Evolutionary conservation across 1,139 yeast species (phyloP).

Genomic region (Magnusiomyces sp.): DNA sequence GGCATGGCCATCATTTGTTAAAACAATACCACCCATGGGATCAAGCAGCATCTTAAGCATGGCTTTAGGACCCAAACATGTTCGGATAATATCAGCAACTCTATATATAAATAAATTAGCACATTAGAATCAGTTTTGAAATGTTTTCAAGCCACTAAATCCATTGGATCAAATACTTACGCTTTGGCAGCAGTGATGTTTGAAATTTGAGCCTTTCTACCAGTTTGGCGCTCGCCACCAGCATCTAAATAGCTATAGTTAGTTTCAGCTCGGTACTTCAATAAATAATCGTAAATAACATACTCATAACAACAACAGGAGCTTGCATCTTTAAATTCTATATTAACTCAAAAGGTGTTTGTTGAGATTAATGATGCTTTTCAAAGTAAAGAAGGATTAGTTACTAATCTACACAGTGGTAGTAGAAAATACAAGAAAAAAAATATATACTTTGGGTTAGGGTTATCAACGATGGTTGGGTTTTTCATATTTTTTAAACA

Average conservation of each 20-base stretch:
- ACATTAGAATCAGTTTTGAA: too few species aligned
- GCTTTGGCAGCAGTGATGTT: slow-evolving; percentile 99
- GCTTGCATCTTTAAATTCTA: slow-evolving; percentile 46
- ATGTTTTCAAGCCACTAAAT: not conserved
- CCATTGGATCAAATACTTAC: slow-evolving; percentile 17
- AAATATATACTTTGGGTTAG: not conserved
- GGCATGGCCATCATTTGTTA: slow-evolving; percentile 98
- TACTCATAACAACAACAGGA: slow-evolving; percentile 56
- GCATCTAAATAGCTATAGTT: slow-evolving; percentile 41
- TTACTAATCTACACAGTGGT: not conserved
- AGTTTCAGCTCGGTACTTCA: not conserved
- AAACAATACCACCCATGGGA: slow-evolving; percentile 97
- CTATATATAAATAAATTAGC: not conserved
- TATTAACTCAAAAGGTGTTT: not conserved
- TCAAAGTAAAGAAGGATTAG: not conserved
- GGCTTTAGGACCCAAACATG: slow-evolving; percentile 99
- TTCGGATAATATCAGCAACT: slow-evolving; percentile 92
- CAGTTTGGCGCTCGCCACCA: slow-evolving; percentile 86
- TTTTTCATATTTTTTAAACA: too few species aligned
- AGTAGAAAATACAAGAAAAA: not conserved
- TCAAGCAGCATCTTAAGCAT: slow-evolving; percentile 97
- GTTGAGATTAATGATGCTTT: not conserved
- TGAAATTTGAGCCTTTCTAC: slow-evolving; percentile 94
- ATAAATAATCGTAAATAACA: slow-evolving; percentile 17
- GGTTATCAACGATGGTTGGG: not conserved